Base-by-base conservation (phyloP, 352 stramenopile species). In the Globisporangium barbulae region DNA sequence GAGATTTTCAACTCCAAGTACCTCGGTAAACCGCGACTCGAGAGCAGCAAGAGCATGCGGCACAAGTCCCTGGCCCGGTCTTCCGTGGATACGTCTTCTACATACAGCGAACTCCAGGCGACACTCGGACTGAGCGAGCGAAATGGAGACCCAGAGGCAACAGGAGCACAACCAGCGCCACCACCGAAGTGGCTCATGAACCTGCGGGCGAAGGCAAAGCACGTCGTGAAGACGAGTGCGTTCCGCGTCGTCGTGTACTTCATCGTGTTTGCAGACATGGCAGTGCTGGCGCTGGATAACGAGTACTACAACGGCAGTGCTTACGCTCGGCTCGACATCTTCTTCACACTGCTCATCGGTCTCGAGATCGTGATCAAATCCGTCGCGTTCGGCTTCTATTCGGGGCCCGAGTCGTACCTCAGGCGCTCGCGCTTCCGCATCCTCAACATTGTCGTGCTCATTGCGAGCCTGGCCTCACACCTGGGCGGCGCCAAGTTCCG, bases 271-370 rank as follows among this genome's bases (percentile, higher is more conserved):
- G 45, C 68, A 3, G 83, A 92, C 61, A 64, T 88, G 7, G 57
- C 83, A 0, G 83, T 85, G 19, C 64, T 92, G 41, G 83, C 78
- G 10, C 52, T 90, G 21, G 81, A 92, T 61, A 75, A 89, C 47
- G 75, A 82, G 39, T 78, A 76, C 31, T 58, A 71, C 42, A 75
- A 64, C 0, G 58, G 69, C 10, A 61, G 73, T 3, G 47, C 71
- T 13, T 59, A 73, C 28, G 65, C 64, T 0, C 39, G 41, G 2
- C n/a, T 93, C 19, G 84, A 91, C 61, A 53, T 93, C 1, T 48
- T 56, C 4, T 88, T 87, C 59, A 93, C 84, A n/a, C 28, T 86
- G 35, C 52, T 90, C 17, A 59, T 90, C 21, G 49, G 84, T 3
- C 55, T 90, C 44, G 84, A 93, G 63, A 71, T 90, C 44, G 64